These are phyloP conservation scores for Hypoxylon sp. DNA, from an alignment of 2,329 filamentous ascomycete species.

Conservation along the genomic window DNA sequence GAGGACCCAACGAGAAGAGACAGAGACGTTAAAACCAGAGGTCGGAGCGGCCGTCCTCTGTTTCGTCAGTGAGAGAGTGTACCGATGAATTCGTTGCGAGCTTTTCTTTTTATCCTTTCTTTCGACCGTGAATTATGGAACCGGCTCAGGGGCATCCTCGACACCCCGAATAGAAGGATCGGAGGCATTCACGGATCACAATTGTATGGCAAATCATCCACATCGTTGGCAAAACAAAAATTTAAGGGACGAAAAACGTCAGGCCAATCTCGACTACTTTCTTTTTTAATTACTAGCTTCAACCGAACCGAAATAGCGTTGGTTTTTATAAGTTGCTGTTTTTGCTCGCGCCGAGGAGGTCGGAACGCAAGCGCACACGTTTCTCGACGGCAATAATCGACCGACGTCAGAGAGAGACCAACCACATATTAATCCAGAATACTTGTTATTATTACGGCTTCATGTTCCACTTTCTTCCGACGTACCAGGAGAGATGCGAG, in stretches of 20 bases:
- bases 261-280: constrained; percentile 1
- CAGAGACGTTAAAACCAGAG: constrained; percentile 52
- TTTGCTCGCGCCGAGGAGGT: neutral
- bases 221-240: constrained; percentile 11
- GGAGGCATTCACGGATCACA: constrained; percentile 24
- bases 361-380: neutral
- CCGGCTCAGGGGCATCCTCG: constrained; percentile 19
- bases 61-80: constrained; percentile 16
- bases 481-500: constrained; percentile 14
- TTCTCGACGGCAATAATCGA: constrained; percentile 3
- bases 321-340: constrained; percentile 12
- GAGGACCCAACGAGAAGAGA: constrained; percentile 57
- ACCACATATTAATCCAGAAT: constrained; percentile 5
- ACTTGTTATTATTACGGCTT: neutral
- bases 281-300: constrained; percentile 19
- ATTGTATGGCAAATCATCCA: constrained; percentile 23
- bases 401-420: neutral
- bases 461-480: neutral
- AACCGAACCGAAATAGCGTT: constrained; percentile 9
- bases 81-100: constrained; percentile 12
- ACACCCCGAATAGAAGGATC: constrained; percentile 14
- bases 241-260: constrained; percentile 1
- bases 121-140: constrained; percentile 37
- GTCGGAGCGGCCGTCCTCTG: constrained; percentile 23
- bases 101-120: too few relatives aligned